Conservation (phyloP, 2,329 filamentous ascomycete species). For the Pseudopyricularia javanii region DNA sequence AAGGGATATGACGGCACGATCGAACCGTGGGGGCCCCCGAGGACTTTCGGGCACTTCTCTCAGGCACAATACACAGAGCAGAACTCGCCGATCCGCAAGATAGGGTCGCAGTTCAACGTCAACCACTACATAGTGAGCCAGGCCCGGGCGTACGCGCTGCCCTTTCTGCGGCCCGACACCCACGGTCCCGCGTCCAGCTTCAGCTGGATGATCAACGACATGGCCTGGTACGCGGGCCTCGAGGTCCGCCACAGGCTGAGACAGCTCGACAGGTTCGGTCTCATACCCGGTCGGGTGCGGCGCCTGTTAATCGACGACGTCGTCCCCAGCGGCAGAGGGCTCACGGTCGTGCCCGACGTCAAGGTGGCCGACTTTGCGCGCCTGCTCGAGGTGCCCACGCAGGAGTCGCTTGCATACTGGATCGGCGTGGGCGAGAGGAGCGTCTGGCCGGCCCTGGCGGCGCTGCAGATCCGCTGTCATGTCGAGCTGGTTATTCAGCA, state of each 20-base stretch:
- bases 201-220: slow-evolving; percentile 41
- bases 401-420: slow-evolving; percentile 70
- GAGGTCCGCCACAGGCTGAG: slow-evolving; percentile 59
- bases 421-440: slow-evolving; percentile 72
- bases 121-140: slow-evolving; percentile 95
- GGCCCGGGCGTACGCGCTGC: slow-evolving; percentile 78
- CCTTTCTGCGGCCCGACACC: slow-evolving; percentile 71
- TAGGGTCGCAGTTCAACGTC: slow-evolving; percentile 78
- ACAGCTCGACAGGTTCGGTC: slow-evolving; percentile 66
- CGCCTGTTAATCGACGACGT: slow-evolving; percentile 74
- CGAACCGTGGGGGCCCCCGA: slow-evolving; percentile 58
- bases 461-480: slow-evolving; percentile 68
- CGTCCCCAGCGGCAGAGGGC: slow-evolving; percentile 38
- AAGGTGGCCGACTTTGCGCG: slow-evolving; percentile 60
- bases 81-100: slow-evolving; percentile 52
- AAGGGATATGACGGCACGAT: slow-evolving; percentile 56
- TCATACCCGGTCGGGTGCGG: slow-evolving; percentile 58
- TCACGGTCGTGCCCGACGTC: slow-evolving; percentile 75
- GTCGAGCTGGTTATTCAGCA: slow-evolving; percentile 41
- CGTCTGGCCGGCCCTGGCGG: slow-evolving; percentile 81
- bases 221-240: slow-evolving; percentile 36
- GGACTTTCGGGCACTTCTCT: slow-evolving; percentile 56
- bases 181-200: slow-evolving; percentile 62
- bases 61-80: slow-evolving; percentile 53
- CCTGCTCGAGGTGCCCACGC: slow-evolving; percentile 72